These are phyloP conservation scores for Trichophyton verrucosum DNA, from an alignment of 2,329 filamentous ascomycete genomes.

Conservation along the genomic window DNA sequence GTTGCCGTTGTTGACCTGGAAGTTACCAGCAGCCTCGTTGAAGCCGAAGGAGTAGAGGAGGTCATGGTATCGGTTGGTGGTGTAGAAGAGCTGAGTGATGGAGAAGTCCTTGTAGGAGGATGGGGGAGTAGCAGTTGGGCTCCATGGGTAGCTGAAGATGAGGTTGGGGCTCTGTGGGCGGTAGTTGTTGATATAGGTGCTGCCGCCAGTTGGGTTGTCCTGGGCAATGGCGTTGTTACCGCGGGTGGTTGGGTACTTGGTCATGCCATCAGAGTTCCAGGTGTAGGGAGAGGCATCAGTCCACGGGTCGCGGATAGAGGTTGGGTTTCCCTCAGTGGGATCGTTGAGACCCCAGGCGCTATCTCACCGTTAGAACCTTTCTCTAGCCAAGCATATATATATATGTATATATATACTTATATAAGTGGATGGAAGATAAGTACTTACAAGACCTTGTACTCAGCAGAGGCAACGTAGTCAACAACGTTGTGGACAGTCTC, in stretches of 20 bases:
- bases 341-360: constrained; percentile 11
- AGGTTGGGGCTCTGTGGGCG: constrained; percentile 8
- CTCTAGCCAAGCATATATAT: neutral
- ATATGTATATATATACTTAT: too few species aligned
- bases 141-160: constrained; percentile 10
- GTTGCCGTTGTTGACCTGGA: constrained; percentile 9
- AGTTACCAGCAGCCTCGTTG: constrained; percentile 11
- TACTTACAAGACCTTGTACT: constrained; percentile 10
- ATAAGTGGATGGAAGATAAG: neutral
- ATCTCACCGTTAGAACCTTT: neutral
- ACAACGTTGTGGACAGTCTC: constrained; percentile 10
- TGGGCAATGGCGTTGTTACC: constrained; percentile 13
- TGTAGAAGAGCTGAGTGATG: constrained; percentile 12
- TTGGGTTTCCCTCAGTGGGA: constrained; percentile 9
- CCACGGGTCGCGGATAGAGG: constrained; percentile 8
- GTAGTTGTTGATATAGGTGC: constrained; percentile 11
- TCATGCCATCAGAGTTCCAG: constrained; percentile 9
- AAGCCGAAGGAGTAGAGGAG: constrained; percentile 10
- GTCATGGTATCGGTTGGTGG: constrained; percentile 10
- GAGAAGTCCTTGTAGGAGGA: constrained; percentile 9
- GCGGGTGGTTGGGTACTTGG: constrained; percentile 9
- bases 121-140: constrained; percentile 4
- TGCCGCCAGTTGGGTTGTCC: constrained; percentile 10
- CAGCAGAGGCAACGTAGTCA: constrained; percentile 10
- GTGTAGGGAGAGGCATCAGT: constrained; percentile 5